Conservation (phyloP, 768 basidiomycete genomes). For the Pisolithus microcarpus region DNA sequence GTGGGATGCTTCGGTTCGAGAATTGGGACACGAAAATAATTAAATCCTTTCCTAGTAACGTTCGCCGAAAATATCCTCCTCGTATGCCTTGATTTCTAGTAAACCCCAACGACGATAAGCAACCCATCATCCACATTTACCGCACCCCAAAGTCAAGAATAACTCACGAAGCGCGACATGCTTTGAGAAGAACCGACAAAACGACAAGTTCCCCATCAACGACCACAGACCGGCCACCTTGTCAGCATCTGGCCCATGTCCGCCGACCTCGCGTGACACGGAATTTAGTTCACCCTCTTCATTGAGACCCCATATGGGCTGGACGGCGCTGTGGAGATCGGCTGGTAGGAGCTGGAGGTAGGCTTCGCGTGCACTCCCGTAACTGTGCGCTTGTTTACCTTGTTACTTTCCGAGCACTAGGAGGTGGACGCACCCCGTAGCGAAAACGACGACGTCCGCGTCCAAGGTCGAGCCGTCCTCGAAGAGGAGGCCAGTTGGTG, state of each 20-base stretch:
- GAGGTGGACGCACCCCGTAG: constrained; percentile 41
- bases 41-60: no score
- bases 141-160: background rate
- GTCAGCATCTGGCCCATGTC: constrained; percentile 18
- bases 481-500: constrained; percentile 37
- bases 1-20: no score
- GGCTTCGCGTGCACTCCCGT: background rate
- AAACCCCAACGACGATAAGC: background rate
- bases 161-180: constrained; percentile 58
- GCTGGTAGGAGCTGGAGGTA: constrained; percentile 4
- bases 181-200: constrained; percentile 61
- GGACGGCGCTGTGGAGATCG: constrained; percentile 1
- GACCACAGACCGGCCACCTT: constrained; percentile 38
- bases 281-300: constrained; percentile 16
- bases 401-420: background rate
- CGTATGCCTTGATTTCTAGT: constrained; percentile 65
- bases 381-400: background rate
- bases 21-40: no score
- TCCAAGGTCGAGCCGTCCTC: constrained; percentile 39
- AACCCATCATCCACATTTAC: background rate
- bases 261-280: constrained; percentile 43
- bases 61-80: constrained; percentile 33
- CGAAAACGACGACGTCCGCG: constrained; percentile 53
- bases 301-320: constrained; percentile 17
- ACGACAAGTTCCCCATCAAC: constrained; percentile 56